Percentiles rank a stretch among this genome's conserved stretches.
phyloP scores from a whole-genome alignment of 306 rosid genomes.

The Herpetospermum pedunculosum region DNA sequence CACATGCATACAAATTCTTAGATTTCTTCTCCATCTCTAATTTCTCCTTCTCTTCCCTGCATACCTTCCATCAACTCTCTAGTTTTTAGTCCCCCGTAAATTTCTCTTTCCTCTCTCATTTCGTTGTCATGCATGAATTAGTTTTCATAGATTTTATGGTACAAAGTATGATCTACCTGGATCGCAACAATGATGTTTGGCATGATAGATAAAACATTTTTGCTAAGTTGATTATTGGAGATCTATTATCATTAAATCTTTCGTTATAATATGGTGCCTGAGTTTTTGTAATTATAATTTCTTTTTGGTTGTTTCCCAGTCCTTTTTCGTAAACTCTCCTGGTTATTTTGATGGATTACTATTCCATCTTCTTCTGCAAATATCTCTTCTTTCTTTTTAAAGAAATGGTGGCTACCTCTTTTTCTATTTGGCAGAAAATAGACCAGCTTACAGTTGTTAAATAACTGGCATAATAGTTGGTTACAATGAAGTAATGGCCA shows the following conservation, averaged over 20 bases:
- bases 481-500: too few species aligned
- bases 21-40: not conserved
- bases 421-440: too few species aligned
- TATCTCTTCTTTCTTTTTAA: too few species aligned
- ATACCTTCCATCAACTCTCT: not conserved
- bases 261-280: not conserved
- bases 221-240: not conserved
- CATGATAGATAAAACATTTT: not conserved
- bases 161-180: not conserved
- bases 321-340: not conserved
- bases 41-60: not conserved
- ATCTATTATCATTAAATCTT: not conserved
- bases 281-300: not conserved
- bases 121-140: not conserved
- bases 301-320: not conserved
- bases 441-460: too few species aligned
- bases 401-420: too few species aligned
- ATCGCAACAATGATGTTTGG: not conserved
- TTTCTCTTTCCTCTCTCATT: not conserved
- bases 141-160: not conserved
- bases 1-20: not conserved
- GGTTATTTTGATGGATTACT: not conserved
- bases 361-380: too few species aligned
- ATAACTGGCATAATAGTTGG: too few species aligned
- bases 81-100: not conserved